A percentile compares a stretch with the other conserved stretches of the same genome.
phyloP scores from a whole-genome alignment of 2,329 filamentous ascomycete genomes.

The Fusarium odoratissimum region DNA sequence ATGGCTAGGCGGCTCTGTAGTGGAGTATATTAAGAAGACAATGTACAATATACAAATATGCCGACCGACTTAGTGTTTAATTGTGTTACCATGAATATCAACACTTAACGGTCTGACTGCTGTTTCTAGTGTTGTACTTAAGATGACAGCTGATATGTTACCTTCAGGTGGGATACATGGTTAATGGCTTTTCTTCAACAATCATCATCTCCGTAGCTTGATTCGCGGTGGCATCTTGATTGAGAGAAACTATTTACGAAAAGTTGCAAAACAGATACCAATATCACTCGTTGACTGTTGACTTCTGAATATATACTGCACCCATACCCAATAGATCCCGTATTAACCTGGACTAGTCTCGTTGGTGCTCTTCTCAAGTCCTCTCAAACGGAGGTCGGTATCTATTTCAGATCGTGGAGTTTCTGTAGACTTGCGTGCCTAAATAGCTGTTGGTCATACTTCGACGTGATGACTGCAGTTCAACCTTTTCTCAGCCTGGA shows the following conservation, averaged over 20 bases:
- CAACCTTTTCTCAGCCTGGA: background rate
- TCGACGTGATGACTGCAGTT: background rate
- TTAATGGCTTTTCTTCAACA: too few species aligned
- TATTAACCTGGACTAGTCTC: too few species aligned
- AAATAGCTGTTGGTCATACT: background rate
- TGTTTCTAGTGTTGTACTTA: background rate
- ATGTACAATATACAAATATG: background rate
- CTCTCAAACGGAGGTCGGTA: too few species aligned
- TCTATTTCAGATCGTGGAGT: fast-evolving
- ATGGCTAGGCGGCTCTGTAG: fast-evolving
- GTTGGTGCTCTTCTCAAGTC: too few species aligned
- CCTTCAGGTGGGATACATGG: background rate
- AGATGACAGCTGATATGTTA: background rate
- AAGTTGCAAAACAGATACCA: too few species aligned
- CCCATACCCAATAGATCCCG: too few species aligned
- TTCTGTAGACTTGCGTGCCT: background rate
- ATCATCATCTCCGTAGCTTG: too few species aligned
- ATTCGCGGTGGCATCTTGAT: too few species aligned
- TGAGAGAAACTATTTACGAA: too few species aligned
- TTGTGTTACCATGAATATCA: too few species aligned
- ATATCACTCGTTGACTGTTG: too few species aligned
- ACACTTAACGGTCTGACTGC: fast-evolving
- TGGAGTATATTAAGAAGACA: background rate
- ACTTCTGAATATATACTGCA: too few species aligned
- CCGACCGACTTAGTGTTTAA: fast-evolving